These are phyloP conservation scores for Lippia alba DNA, from an alignment of 305 asterid genomes.

Conservation along the genomic window DNA sequence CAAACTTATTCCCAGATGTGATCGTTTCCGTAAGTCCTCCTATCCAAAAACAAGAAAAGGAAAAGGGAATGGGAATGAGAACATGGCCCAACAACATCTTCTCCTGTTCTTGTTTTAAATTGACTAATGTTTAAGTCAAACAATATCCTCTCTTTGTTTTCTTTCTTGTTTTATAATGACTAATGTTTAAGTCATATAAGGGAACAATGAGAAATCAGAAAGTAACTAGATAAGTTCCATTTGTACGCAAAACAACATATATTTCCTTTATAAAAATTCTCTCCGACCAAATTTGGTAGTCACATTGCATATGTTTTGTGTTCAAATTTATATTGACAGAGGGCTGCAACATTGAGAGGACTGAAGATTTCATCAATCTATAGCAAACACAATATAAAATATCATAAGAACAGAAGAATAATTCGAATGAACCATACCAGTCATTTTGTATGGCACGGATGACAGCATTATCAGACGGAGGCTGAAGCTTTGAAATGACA, in stretches of 20 bases:
- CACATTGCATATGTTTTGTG: neutral
- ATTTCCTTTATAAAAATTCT: neutral
- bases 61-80: too few species aligned
- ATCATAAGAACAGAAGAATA: neutral
- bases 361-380: neutral
- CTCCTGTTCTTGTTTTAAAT: too few species aligned
- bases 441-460: conserved; percentile 55
- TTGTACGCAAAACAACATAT: neutral
- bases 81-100: too few species aligned
- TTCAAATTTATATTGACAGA: neutral
- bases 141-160: too few species aligned
- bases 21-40: too few species aligned
- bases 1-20: neutral
- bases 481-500: conserved; percentile 53
- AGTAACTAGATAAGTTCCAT: neutral
- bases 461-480: conserved; percentile 45
- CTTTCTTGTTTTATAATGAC: too few species aligned
- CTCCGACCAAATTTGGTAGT: conserved; percentile 6
- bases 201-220: neutral
- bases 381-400: neutral
- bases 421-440: conserved; percentile 34
- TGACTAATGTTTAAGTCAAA: too few species aligned
- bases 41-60: too few species aligned
- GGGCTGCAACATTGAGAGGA: neutral
- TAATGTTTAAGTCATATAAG: neutral